Evolutionary conservation across 441 rosid species (phyloP), one percentile per base, ranked within the genome.

Genomic region (Metrosideros polymorpha): DNA sequence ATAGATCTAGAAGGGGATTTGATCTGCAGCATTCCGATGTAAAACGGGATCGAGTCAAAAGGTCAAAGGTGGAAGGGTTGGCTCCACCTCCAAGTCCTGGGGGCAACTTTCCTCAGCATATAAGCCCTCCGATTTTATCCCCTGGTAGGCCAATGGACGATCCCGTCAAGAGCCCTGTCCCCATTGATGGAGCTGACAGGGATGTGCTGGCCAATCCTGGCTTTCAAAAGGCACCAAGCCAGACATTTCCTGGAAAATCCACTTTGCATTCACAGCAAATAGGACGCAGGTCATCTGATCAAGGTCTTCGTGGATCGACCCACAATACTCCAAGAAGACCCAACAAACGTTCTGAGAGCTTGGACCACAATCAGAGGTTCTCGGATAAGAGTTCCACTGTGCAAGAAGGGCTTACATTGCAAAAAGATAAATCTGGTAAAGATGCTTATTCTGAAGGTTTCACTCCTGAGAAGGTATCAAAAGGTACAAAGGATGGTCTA

Each of bases 401-500:
- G 85, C 92, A 86, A 86, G 97, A 94, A 82, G 86, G 88, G 82
- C 89, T 91, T 91, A 84, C 93, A 52, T 63, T 84, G 63, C 92
- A 90, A 82, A 92, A 88, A 89, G 97, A 93, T 45, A 95, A 92
- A 87, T 84, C 89, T 85, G 89, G 89, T 87, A 91, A 91, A 85
- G 96, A 94, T 84, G 55, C 84, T 90, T 92, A 90, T 86, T 92
- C 90, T 86, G 97, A 93, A 88, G 89, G 76, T 87, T 87, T 89
- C 19, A 92, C 91, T 91, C 93, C 90, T 85, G 94, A 91, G 88
- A 95, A 88, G 91, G 86, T 88, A 84, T 85, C 87, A 42, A 95
- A 93, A 90, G 92, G 92, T 85, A 87, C 61, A 30, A 94, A 90
- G 91, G 98, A 91, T 90, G 92, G 90, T 89, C 93, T 92, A 85